phyloP scores from a whole-genome alignment of 371 early-diverging fungal species.

The Umbelopsis sp. region DNA sequence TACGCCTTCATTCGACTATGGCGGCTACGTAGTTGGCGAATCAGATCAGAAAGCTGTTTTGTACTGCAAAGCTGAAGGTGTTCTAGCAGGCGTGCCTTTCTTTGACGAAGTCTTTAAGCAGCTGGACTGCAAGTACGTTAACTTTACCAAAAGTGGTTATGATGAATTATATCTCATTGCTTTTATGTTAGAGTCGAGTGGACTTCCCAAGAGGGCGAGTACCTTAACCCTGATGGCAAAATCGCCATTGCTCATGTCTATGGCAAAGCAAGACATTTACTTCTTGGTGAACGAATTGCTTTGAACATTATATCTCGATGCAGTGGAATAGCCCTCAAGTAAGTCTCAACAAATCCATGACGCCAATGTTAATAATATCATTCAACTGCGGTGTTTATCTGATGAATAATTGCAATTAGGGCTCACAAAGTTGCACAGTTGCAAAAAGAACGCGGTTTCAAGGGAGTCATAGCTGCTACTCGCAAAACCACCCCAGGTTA shows the following conservation, averaged over 20 bases:
- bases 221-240: slow-evolving; percentile 68
- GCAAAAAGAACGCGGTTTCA: slow-evolving; percentile 74
- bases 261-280: slow-evolving; percentile 83
- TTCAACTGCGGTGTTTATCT: background rate
- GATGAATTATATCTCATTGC: slow-evolving; percentile 11
- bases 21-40: slow-evolving; percentile 95
- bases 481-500: slow-evolving; percentile 98
- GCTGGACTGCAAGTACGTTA: slow-evolving; percentile 78
- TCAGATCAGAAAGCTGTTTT: slow-evolving; percentile 81
- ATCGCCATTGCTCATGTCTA: slow-evolving; percentile 81
- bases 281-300: slow-evolving; percentile 95
- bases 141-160: background rate
- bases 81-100: slow-evolving; percentile 94
- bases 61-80: slow-evolving; percentile 90
- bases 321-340: slow-evolving; percentile 91
- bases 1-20: slow-evolving; percentile 96
- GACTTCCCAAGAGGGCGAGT: slow-evolving; percentile 79
- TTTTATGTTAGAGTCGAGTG: slow-evolving; percentile 76
- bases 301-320: slow-evolving; percentile 94
- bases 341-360: slow-evolving; percentile 21
- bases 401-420: slow-evolving; percentile 23
- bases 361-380: background rate
- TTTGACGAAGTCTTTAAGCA: slow-evolving; percentile 93
- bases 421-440: slow-evolving; percentile 69
- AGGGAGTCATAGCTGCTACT: slow-evolving; percentile 93